Evolutionary conservation across 2,329 filamentous ascomycete genomes (phyloP).

Genomic region (Stagonosporopsis vannaccii): DNA sequence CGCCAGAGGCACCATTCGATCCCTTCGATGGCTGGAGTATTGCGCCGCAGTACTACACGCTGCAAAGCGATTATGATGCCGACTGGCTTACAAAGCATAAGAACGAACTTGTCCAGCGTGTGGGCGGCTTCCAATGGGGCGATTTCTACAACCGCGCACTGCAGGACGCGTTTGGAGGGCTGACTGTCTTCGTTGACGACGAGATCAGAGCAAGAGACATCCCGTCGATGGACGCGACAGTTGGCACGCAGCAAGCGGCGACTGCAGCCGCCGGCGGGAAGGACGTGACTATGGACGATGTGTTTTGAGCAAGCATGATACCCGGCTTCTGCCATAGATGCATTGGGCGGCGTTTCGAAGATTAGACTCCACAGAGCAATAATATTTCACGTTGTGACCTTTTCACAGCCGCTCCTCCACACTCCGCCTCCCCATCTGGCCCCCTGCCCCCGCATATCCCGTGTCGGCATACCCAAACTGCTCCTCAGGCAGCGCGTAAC

Average conservation of each 20-base stretch:
- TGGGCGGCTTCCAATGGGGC: constrained; percentile 81
- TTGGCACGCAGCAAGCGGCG: constrained; percentile 50
- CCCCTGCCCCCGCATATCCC: constrained; percentile 49
- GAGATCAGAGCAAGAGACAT: constrained; percentile 61
- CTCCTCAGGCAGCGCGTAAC: constrained; percentile 52
- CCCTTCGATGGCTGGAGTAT: constrained; percentile 81
- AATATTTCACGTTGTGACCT: not conserved
- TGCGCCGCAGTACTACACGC: constrained; percentile 68
- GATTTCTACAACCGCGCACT: constrained; percentile 85
- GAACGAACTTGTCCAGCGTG: constrained; percentile 70
- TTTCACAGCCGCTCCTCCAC: constrained; percentile 22
- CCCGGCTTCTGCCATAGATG: constrained; percentile 34
- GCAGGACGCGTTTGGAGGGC: constrained; percentile 86
- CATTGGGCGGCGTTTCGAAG: constrained; percentile 35
- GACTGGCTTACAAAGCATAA: constrained; percentile 74
- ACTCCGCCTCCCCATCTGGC: constrained; percentile 25
- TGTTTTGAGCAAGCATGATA: constrained; percentile 49
- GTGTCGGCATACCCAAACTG: constrained; percentile 55
- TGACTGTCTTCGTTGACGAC: constrained; percentile 86
- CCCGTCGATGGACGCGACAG: constrained; percentile 38
- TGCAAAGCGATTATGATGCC: constrained; percentile 76
- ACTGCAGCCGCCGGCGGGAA: constrained; percentile 67
- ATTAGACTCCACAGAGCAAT: not conserved
- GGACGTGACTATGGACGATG: constrained; percentile 54
- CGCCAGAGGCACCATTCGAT: constrained; percentile 80